A percentile compares a stretch with the other conserved stretches of the same genome.
Conservation (phyloP, 1,284 basidiomycete species). For the Schizophyllum commune region DNA sequence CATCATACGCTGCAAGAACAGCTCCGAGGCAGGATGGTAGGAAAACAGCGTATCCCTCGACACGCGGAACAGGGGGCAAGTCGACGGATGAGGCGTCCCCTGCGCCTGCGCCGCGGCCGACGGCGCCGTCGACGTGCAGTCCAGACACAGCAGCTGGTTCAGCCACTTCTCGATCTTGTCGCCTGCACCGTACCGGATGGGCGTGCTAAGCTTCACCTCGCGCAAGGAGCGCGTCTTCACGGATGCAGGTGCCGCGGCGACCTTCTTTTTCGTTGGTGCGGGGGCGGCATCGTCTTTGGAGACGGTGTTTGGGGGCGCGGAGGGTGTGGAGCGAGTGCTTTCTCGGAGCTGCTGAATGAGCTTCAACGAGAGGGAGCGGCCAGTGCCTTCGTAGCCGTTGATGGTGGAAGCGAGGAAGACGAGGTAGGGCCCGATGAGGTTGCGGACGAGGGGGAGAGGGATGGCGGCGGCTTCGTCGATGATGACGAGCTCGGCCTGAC, state of each 20-base stretch:
- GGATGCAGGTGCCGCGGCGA: constrained; percentile 41
- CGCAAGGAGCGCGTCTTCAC: constrained; percentile 70
- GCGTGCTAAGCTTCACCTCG: constrained; percentile 93
- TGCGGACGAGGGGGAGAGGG: constrained; percentile 89
- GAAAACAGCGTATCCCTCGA: constrained; percentile 96
- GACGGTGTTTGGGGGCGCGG: constrained; percentile 43
- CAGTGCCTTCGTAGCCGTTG: constrained; percentile 99
- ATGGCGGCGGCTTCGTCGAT: constrained; percentile 99
- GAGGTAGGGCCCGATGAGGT: constrained; percentile 94
- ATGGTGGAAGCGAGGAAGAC: constrained; percentile 99
- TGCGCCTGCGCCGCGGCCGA: constrained; percentile 39
- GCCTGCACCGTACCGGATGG: constrained; percentile 86
- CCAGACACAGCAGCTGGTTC: constrained; percentile 86
- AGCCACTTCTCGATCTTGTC: constrained; percentile 96
- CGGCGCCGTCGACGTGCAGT: constrained; percentile 70
- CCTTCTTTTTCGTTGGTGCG: constrained; percentile 37
- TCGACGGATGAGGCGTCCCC: constrained; percentile 88
- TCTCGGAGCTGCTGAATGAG: constrained; percentile 96
- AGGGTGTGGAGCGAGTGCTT: constrained; percentile 64
- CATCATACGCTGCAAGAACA: constrained; percentile 98
- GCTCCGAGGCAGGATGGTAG: constrained; percentile 94
- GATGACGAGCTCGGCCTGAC: constrained; percentile 96
- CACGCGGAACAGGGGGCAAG: constrained; percentile 94
- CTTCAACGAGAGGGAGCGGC: constrained; percentile 94
- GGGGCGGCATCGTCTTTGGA: constrained; percentile 30